Evolutionary conservation across 2,329 filamentous ascomycete genomes (phyloP).

Genomic region (Penicillium sp.): DNA sequence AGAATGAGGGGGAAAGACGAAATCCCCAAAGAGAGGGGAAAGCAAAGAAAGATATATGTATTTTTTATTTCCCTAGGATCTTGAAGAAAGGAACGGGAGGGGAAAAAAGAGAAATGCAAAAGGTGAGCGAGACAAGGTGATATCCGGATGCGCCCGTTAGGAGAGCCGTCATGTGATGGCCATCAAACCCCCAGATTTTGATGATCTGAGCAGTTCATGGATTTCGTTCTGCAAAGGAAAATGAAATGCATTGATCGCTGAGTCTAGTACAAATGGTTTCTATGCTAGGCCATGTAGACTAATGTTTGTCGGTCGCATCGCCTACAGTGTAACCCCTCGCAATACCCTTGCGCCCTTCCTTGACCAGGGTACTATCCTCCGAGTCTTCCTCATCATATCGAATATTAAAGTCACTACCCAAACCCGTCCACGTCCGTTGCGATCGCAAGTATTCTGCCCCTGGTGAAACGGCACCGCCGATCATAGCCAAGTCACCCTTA

Average conservation of each 20-base stretch:
- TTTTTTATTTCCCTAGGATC: background rate
- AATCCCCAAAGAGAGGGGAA: constrained; percentile 6
- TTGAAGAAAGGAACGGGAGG: background rate
- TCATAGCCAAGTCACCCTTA: constrained; percentile 71
- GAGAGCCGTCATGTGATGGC: constrained; percentile 26
- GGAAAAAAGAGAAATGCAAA: background rate
- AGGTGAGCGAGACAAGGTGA: constrained; percentile 7
- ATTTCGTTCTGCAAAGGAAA: background rate
- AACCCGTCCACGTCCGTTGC: constrained; percentile 83
- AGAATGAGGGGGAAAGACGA: constrained; percentile 6
- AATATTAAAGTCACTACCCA: constrained; percentile 79
- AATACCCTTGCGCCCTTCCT: constrained; percentile 83
- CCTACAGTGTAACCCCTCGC: constrained; percentile 85
- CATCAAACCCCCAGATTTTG: constrained; percentile 6
- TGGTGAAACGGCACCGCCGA: constrained; percentile 85
- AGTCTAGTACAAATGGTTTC: constrained; percentile 7
- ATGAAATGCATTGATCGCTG: constrained; percentile 1
- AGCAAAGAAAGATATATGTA: constrained; percentile 1
- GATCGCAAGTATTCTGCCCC: constrained; percentile 83
- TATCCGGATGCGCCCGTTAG: constrained; percentile 22
- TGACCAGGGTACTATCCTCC: constrained; percentile 62
- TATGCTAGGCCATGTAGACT: constrained; percentile 3
- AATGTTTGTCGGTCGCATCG: constrained; percentile 47
- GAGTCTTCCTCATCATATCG: constrained; percentile 58
- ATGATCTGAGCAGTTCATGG: background rate